Percentiles rank a stretch among this genome's conserved stretches.
phyloP scores from a whole-genome alignment of 2,329 filamentous ascomycete genomes.

The Claviceps citrina region DNA sequence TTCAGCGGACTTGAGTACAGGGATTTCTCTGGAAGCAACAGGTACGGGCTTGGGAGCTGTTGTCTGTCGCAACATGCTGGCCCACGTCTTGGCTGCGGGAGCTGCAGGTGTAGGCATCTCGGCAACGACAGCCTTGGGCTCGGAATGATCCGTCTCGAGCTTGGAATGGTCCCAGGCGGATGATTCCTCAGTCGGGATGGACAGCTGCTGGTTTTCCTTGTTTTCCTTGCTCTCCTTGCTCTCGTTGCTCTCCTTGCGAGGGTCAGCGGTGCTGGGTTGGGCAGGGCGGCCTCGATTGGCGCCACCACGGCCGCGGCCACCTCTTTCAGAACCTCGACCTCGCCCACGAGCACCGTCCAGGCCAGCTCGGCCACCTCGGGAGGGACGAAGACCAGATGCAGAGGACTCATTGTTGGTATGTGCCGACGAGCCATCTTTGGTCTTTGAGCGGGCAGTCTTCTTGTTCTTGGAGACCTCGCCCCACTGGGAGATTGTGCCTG shows the following conservation, averaged over 20 bases:
- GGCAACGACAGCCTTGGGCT: constrained; percentile 19
- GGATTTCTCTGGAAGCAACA: constrained; percentile 6
- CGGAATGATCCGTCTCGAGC: constrained; percentile 18
- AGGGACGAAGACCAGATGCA: constrained; percentile 28
- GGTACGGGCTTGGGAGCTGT: constrained; percentile 39
- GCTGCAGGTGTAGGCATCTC: constrained; percentile 23
- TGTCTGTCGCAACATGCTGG: constrained; percentile 55
- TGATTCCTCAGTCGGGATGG: constrained; percentile 57
- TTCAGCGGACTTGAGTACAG: constrained; percentile 25
- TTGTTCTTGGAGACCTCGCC: constrained; percentile 68
- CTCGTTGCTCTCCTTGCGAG: no score
- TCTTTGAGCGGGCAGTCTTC: constrained; percentile 62
- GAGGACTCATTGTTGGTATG: constrained; percentile 32
- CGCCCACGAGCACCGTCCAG: constrained; percentile 47
- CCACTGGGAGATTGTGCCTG: constrained; percentile 70
- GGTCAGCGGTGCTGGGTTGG: constrained; percentile 42
- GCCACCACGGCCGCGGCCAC: constrained; percentile 39
- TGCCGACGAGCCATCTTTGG: constrained; percentile 44
- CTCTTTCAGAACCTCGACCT: constrained; percentile 46
- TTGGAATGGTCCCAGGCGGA: constrained; percentile 30
- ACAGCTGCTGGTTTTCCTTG: constrained; percentile 39
- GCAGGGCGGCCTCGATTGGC: constrained; percentile 46
- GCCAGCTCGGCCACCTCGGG: constrained; percentile 46
- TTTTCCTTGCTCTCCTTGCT: no score
- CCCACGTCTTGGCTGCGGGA: constrained; percentile 48